Base-by-base conservation (phyloP, 140 eudicot species). In the Anethum foeniculum region DNA sequence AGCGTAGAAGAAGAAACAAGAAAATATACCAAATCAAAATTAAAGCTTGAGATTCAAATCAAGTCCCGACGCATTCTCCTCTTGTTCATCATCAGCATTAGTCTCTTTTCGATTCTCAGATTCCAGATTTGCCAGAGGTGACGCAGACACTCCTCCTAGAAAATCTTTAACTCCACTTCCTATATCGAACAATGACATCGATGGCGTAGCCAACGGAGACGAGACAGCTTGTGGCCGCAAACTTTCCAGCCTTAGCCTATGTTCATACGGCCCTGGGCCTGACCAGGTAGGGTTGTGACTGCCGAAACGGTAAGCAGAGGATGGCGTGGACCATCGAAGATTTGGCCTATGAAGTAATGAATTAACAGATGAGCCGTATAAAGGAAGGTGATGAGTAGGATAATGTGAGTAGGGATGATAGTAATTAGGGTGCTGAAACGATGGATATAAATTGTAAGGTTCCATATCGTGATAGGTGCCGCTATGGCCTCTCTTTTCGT, bases 391-490 rank as follows among this genome's bases (percentile, higher is more conserved):
- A 41, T 39, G 81, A 77, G 15, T 7, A 11, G 81, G 43, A 39
- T 62, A 79, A 18, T 32, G 41, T 7, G 41, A 62, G 58, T 62
- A 62, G n/a, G 81, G 72, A 38, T 78, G 44, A 71, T 71, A 71
- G 47, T 36, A 69, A 34, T 36, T 36, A 2, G 16, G 27, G 27
- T 71, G 47, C 21, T 36, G 41, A 56, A 19, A 79, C 5, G 74
- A 0, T 39, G 58, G 39, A 58, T 78, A 56, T 3, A 30, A 34
- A 68, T 18, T 28, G 14, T 56, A 79, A 62, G 81, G 81, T 39
- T 44, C 39, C 48, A 80, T 83, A 21, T 79, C 85, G 12, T 25
- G 69, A 62, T 80, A 62, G 16, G 11, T 30, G 74, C 74, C 74
- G 3, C 67, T 47, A 23, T 72, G 78, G 15, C 54, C 36, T 51